Percentiles rank a stretch among this genome's conserved stretches.
Evolutionary conservation across 2,329 filamentous ascomycete genomes (phyloP).

Genomic region (Plectosphaerella cucumerina): DNA sequence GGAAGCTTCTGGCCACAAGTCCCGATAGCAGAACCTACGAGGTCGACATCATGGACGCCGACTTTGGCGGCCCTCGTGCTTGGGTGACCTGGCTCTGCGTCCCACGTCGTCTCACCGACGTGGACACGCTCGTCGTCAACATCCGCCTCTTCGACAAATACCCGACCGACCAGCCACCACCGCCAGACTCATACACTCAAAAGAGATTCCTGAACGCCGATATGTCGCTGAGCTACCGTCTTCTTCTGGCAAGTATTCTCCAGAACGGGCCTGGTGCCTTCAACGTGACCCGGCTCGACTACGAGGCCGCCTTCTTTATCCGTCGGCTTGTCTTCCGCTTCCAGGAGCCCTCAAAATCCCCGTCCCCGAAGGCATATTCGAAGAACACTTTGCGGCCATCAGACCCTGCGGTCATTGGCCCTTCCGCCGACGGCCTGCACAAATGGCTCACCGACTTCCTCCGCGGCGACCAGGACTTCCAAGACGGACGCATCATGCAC

Average conservation of each 20-base stretch:
- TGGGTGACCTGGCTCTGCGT: conserved; percentile 1
- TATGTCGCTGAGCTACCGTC: not conserved
- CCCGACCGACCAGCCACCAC: not conserved
- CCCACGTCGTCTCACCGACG: not conserved
- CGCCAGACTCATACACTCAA: not conserved
- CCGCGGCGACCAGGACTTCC: not conserved
- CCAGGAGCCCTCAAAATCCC: not conserved
- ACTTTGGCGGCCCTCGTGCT: not conserved
- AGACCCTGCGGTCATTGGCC: not conserved
- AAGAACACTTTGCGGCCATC: not conserved
- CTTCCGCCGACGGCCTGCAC: not conserved
- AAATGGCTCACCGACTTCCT: not conserved
- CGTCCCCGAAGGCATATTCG: not conserved
- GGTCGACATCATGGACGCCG: not conserved
- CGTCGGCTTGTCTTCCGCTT: not conserved
- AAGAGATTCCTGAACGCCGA: not conserved
- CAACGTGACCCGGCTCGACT: not conserved
- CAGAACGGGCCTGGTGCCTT: not conserved
- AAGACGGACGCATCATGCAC: not conserved
- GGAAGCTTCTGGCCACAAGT: not conserved
- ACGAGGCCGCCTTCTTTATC: not conserved
- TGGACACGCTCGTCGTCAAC: not conserved
- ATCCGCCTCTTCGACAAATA: not conserved
- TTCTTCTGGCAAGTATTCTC: not conserved
- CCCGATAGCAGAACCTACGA: not conserved